Percentiles rank a stretch among this genome's conserved stretches.
Evolutionary conservation across 2,329 filamentous ascomycete species (phyloP).

Genomic region (Ascochyta rabiei): DNA sequence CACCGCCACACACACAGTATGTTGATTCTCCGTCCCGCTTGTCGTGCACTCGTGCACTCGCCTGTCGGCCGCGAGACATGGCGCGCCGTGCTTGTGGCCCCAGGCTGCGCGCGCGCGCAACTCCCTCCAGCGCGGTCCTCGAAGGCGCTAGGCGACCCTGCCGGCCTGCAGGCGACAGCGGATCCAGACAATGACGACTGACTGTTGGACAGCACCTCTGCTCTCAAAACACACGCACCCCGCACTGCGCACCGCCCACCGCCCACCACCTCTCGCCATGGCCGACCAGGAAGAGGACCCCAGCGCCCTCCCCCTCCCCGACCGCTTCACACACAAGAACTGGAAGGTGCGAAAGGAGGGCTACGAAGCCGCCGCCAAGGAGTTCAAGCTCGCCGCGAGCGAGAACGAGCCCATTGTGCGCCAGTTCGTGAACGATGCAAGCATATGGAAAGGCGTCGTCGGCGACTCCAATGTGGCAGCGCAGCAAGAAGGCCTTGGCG

Average conservation of each 20-base stretch:
- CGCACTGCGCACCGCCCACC: slow-evolving; percentile 16
- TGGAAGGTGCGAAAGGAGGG: slow-evolving; percentile 98
- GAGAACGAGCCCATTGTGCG: slow-evolving; percentile 85
- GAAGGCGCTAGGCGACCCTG: neutral
- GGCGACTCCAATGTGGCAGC: slow-evolving; percentile 96
- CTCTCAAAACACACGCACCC: slow-evolving; percentile 1
- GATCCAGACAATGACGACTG: slow-evolving; percentile 6
- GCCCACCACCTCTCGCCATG: slow-evolving; percentile 59
- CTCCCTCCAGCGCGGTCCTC: neutral
- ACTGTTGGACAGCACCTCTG: slow-evolving; percentile 4
- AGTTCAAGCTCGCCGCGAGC: slow-evolving; percentile 82
- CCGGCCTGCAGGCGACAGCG: neutral
- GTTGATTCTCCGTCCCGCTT: neutral
- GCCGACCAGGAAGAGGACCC: slow-evolving; percentile 85
- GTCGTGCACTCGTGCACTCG: neutral
- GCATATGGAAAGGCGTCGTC: slow-evolving; percentile 90
- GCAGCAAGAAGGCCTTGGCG: slow-evolving; percentile 87
- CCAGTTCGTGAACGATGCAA: slow-evolving; percentile 83
- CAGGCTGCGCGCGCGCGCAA: too few species aligned
- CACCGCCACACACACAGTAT: neutral
- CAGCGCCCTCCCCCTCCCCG: slow-evolving; percentile 73
- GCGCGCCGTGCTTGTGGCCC: too few species aligned
- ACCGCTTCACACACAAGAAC: slow-evolving; percentile 86
- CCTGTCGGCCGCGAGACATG: too few species aligned
- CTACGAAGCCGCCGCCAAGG: slow-evolving; percentile 89